Evolutionary conservation across 2,329 filamentous ascomycete species (phyloP), one percentile per base, ranked within the genome.

Genomic region (Trichoderma endophyticum): DNA sequence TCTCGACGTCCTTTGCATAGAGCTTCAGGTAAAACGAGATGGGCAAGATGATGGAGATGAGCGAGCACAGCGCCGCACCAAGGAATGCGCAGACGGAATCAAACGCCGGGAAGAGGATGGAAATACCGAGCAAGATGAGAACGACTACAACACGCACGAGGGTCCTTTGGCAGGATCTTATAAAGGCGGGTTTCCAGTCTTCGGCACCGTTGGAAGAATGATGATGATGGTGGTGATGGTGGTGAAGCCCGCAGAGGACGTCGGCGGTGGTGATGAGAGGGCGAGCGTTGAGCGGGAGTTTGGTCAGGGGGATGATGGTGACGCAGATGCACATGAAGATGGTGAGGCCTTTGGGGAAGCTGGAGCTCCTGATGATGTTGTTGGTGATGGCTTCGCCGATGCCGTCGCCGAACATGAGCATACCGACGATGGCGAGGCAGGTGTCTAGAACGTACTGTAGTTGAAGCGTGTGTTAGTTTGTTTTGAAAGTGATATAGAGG

Each of bases 401-500:
- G n/a, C 84, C 87, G 76, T 97, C 93, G 73, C 95, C 95, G 80
- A 98, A 99, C 95, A 99, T 98, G 75, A 98, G 86, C 72, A 96
- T 88, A 51, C 96, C 95, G 12, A 93, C 89, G 59, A 96, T 88
- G 30, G 94, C 95, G 79, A 97, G 94, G 60, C 90, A 88, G 30
- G 91, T 86, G 80, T 98, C 95, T 14, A 98, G 87, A 24, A 93
- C 79, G 80, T 93, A 95, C 89, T 92, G 71, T 18, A 43, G 3
- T 43, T 43, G 48, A 4, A 4, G 7, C 6, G 8, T 61, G n/a
- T 18, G 60, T 70, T n/a, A 70, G 71, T 15, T 59, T 43, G 12
- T 24, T 0, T 59, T 30, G 4, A 28, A 4, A 18, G 12, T 4
- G 26, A 14, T 4, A 4, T 12, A 18, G 4, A 12, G n/a, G 18